These are phyloP conservation scores for Porcisia deanei DNA, from an alignment of 208 protist species.

Conservation along the genomic window DNA sequence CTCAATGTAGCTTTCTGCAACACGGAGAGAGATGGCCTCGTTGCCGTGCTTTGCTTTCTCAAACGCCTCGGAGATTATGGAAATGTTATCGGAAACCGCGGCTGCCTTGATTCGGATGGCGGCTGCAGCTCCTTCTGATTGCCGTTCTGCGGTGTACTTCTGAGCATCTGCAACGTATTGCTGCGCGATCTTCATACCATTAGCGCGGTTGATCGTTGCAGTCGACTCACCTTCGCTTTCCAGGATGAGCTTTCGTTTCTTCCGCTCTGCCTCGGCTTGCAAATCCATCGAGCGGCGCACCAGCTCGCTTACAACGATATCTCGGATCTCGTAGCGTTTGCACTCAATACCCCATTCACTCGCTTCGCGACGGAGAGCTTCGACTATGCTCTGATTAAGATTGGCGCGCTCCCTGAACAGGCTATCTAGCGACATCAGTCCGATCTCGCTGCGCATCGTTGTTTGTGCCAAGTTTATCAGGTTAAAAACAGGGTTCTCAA, in stretches of 20 bases:
- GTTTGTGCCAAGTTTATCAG: conserved; percentile 96
- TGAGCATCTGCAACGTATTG: conserved; percentile 90
- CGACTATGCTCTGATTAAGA: conserved; percentile 94
- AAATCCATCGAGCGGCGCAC: conserved; percentile 96
- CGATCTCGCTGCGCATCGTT: conserved; percentile 96
- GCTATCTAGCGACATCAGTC: conserved; percentile 93
- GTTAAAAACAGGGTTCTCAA: conserved; percentile 96
- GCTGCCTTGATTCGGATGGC: conserved; percentile 60
- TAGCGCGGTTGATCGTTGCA: conserved; percentile 89
- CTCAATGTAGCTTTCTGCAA: conserved; percentile 93
- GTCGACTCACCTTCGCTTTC: conserved; percentile 93
- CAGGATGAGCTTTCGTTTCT: conserved; percentile 94
- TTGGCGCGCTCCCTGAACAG: conserved; percentile 93
- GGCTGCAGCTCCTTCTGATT: conserved; percentile 25
- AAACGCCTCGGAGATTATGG: conserved; percentile 50
- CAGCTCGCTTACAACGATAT: conserved; percentile 93
- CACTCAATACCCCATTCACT: conserved; percentile 96
- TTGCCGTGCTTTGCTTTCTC: conserved; percentile 40
- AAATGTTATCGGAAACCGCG: conserved; percentile 73
- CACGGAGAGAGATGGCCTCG: conserved; percentile 82
- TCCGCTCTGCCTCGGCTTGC: conserved; percentile 95
- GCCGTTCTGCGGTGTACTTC: conserved; percentile 65
- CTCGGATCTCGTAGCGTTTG: conserved; percentile 96
- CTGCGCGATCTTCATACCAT: conserved; percentile 85
- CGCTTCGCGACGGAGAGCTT: conserved; percentile 88